Evolutionary conservation across 805 yeast species (phyloP).

Genomic region (Cyberlindnera sargentensis): DNA sequence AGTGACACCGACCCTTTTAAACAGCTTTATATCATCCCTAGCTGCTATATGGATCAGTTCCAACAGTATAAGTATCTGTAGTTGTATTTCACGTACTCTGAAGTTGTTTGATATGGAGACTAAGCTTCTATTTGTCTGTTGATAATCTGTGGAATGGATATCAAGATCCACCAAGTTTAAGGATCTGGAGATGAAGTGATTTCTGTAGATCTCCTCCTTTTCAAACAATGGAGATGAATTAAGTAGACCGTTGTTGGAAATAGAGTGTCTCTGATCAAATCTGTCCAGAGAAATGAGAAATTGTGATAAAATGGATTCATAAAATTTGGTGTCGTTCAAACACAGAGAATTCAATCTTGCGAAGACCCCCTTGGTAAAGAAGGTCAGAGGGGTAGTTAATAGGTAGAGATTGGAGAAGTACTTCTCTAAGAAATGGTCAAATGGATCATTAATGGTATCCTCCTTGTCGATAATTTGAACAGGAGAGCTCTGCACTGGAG

Average conservation of each 20-base stretch:
- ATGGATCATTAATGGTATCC: conserved; percentile 17
- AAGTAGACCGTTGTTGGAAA: conserved; percentile 23
- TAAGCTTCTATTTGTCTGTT: conserved; percentile 23
- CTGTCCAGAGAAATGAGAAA: conserved; percentile 29
- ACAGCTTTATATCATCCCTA: conserved; percentile 31
- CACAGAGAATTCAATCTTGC: conserved; percentile 40
- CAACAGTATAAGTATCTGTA: conserved; percentile 42
- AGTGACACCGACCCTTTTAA: conserved; percentile 14
- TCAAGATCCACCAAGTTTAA: conserved; percentile 21
- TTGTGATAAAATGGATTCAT: conserved; percentile 23
- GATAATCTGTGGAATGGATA: conserved; percentile 17
- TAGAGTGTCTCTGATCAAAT: conserved; percentile 36
- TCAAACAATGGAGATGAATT: conserved; percentile 18
- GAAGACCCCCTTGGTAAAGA: conserved; percentile 43
- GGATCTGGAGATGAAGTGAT: conserved; percentile 22
- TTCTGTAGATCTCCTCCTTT: conserved; percentile 24
- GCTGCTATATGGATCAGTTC: conserved; percentile 35
- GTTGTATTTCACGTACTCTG: conserved; percentile 49
- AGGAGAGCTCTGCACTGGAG: conserved; percentile 12
- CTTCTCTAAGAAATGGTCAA: conserved; percentile 24
- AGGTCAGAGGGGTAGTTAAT: conserved; percentile 29
- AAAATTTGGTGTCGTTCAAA: conserved; percentile 14
- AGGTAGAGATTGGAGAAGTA: conserved; percentile 31
- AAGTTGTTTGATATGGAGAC: conserved; percentile 31
- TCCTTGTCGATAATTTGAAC: conserved; percentile 6